A percentile compares a stretch with the other conserved stretches of the same genome.
Conservation (phyloP, 352 stramenopile species). For the Globisporangium alternatum region DNA sequence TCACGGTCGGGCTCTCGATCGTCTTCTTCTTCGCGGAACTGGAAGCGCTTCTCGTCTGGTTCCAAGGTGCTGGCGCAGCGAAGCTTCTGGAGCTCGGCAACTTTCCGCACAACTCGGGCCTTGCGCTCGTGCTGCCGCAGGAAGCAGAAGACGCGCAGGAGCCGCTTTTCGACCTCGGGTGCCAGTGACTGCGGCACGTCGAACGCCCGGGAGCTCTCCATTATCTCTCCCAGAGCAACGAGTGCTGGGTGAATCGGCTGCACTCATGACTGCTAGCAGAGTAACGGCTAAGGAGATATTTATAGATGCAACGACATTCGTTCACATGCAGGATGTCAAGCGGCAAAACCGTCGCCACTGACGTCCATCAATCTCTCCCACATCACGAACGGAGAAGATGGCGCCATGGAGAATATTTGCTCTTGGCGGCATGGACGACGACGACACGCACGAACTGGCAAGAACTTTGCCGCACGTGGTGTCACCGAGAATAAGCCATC, state of each 20-base stretch:
- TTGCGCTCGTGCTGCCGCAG: constrained; percentile 60
- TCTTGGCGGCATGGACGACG: too few relatives aligned
- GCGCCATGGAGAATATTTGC: too few relatives aligned
- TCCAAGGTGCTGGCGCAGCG: constrained; percentile 1
- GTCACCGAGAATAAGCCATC: too few relatives aligned
- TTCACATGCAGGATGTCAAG: not conserved
- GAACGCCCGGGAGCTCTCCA: constrained; percentile 21
- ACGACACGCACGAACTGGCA: too few relatives aligned
- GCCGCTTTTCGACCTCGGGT: constrained; percentile 37
- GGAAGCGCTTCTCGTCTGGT: not conserved
- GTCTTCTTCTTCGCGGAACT: constrained; percentile 6
- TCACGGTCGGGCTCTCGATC: constrained; percentile 11
- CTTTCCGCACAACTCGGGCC: constrained; percentile 32
- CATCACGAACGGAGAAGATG: too few relatives aligned
- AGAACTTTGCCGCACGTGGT: too few relatives aligned
- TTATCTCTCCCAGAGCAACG: not conserved
- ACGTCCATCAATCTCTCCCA: not conserved
- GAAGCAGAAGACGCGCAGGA: constrained; percentile 53
- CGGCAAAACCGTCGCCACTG: not conserved
- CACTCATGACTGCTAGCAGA: not conserved
- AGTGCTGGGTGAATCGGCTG: not conserved
- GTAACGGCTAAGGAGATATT: not conserved
- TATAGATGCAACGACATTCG: not conserved
- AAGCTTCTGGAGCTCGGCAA: constrained; percentile 30
- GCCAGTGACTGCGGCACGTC: constrained; percentile 28